Base-by-base conservation (phyloP, 2,329 filamentous ascomycete genomes). In the Monosporascus sp. region DNA sequence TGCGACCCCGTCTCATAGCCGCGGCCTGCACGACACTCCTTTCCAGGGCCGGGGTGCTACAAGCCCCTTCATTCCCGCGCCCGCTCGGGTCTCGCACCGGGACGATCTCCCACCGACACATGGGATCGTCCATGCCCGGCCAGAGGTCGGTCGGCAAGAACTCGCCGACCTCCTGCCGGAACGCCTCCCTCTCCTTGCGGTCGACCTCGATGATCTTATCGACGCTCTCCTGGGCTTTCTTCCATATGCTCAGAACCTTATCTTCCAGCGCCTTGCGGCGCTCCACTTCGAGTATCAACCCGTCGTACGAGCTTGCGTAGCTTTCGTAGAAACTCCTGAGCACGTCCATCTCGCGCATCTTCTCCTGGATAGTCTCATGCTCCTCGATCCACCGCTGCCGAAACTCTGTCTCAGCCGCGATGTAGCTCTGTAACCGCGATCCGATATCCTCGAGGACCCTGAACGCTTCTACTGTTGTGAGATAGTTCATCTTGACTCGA, bases 91-190 rank as follows among this genome's bases (percentile, higher is more conserved):
- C 70, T 6, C 66, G 62, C 1, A 74, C 65, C 0, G 72, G 69
- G 2, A 76, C 67, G 2, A 83, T 70, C 38, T 76, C 74, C 74
- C 77, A 82, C 51, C 70, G 75, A 54, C 70, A 75, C 59, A 81
- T 81, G 25, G 76, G 79, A n/a, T 74, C 78, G 57, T 80, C 81
- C 68, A 94, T 81, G 1, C 86, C 88, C 0, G 85, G 85, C 90
- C 91, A 97, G 22, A 97, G 82, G 67, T 97, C 91, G 0, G 86
- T 85, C 0, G 94, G 94, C 11, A 99, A 72, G 66, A 85, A 96
- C 58, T 95, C 90, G 7, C 91, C 92, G 14, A 94, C 86, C 44
- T 96, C 88, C 27, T 85, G 78, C 36, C 88, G 81, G 68, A 99
- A 97, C 0, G 80, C 75, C 57, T 95, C 88, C 38, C 94, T 79